phyloP scores from a whole-genome alignment of 164 flowering plant species.

The Cinnamomum micranthum region DNA sequence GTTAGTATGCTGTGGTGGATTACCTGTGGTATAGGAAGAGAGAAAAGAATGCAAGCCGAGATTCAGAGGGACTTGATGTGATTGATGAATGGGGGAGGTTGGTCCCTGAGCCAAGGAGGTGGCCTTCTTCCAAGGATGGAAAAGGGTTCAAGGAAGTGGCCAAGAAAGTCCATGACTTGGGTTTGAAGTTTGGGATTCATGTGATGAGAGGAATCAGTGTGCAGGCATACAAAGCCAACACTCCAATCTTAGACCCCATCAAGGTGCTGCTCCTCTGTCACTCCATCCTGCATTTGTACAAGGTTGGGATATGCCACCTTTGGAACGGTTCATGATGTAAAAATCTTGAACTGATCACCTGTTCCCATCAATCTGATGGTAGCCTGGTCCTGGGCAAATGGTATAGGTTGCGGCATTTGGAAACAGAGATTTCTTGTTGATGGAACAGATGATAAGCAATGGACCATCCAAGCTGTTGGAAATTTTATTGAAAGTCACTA shows the following conservation, averaged over 20 bases:
- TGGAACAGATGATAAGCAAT: too few species aligned
- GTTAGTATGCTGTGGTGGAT: conserved; percentile 88
- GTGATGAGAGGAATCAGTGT: conserved; percentile 95
- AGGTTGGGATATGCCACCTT: neutral
- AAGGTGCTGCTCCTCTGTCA: conserved; percentile 34
- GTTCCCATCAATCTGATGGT: neutral
- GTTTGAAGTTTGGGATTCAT: conserved; percentile 93
- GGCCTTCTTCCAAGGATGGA: conserved; percentile 84
- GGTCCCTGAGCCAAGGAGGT: conserved; percentile 80
- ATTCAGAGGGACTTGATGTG: conserved; percentile 81
- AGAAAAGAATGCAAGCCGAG: conserved; percentile 51
- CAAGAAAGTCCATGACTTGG: conserved; percentile 70
- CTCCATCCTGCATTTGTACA: neutral
- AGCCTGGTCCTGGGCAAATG: too few species aligned
- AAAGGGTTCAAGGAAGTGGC: conserved; percentile 81
- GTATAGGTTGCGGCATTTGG: too few species aligned
- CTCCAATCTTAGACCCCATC: conserved; percentile 61
- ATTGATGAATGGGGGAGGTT: conserved; percentile 95
- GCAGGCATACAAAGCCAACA: conserved; percentile 84
- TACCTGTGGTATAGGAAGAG: conserved; percentile 89
- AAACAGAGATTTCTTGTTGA: too few species aligned
- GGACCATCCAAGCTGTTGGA: too few species aligned
- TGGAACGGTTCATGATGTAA: neutral
- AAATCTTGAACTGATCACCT: neutral
- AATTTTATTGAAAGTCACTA: too few species aligned